Conservation (phyloP, 768 basidiomycete species). For the Mycena galopus region DNA sequence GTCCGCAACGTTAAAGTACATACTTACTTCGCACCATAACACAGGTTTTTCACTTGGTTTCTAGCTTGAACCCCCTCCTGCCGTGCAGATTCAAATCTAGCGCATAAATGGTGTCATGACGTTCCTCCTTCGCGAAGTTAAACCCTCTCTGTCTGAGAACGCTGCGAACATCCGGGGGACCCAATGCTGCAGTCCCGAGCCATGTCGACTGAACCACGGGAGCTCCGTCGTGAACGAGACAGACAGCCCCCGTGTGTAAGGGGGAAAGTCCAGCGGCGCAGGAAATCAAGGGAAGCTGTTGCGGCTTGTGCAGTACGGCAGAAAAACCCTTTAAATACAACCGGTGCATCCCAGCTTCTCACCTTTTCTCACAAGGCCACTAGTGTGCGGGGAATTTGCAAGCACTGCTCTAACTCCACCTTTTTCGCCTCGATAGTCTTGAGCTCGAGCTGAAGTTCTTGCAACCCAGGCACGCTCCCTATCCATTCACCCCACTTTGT, state of each 20-base stretch:
- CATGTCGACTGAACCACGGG: slow-evolving; percentile 11
- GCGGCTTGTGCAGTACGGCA: no score
- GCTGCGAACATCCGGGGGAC: not conserved
- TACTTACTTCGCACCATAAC: no score
- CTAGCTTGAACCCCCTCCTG: no score
- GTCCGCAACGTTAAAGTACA: no score
- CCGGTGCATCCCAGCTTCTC: no score
- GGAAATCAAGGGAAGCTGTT: no score
- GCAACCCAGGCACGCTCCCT: slow-evolving; percentile 23
- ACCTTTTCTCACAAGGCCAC: no score
- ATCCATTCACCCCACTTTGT: slow-evolving; percentile 33
- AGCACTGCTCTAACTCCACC: slow-evolving; percentile 34
- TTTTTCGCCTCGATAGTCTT: slow-evolving; percentile 40
- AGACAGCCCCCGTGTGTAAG: not conserved
- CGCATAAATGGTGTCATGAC: not conserved
- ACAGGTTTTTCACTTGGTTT: no score
- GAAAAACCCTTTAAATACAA: no score
- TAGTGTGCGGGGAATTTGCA: no score
- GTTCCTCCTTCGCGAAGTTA: not conserved
- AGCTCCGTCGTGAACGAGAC: slow-evolving; percentile 24
- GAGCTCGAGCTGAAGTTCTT: slow-evolving; percentile 41
- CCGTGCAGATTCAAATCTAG: slow-evolving; percentile 11
- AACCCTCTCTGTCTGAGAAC: not conserved
- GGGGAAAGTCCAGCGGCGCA: slow-evolving; percentile 24
- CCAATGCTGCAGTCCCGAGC: slow-evolving; percentile 11